Percentiles rank a stretch among this genome's conserved stretches.
These are phyloP conservation scores for Salix caprea DNA, from an alignment of 345 rosid genomes.

Conservation along the genomic window DNA sequence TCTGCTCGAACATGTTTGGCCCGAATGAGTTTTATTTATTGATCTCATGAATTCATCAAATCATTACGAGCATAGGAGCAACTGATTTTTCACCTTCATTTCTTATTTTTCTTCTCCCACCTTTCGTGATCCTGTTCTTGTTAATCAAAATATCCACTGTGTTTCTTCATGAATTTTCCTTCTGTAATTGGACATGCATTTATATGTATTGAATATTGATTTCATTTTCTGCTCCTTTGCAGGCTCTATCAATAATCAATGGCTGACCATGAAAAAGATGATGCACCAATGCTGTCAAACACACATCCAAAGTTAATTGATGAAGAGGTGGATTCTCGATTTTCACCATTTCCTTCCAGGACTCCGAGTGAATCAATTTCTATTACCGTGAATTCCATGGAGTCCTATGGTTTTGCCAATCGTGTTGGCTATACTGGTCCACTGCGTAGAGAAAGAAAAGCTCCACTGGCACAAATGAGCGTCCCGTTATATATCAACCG, in stretches of 20 bases:
- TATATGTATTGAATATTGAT: neutral
- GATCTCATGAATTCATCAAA: neutral
- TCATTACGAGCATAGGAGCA: neutral
- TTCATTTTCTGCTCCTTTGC: slow-evolving; percentile 1
- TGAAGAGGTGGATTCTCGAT: slow-evolving; percentile 33
- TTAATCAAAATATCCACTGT: neutral
- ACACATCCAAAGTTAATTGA: slow-evolving; percentile 22
- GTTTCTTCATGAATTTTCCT: neutral
- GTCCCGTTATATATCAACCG: slow-evolving; percentile 54
- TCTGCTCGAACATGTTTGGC: neutral
- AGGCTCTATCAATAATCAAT: slow-evolving; percentile 32
- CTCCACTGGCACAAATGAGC: slow-evolving; percentile 54
- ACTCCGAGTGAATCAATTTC: slow-evolving; percentile 61
- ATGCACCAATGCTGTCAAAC: slow-evolving; percentile 57
- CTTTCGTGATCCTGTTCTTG: neutral
- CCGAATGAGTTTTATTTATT: neutral
- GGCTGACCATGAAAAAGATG: slow-evolving; percentile 55
- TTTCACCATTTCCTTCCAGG: slow-evolving; percentile 36
- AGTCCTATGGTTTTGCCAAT: slow-evolving; percentile 42
- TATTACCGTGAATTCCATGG: slow-evolving; percentile 41
- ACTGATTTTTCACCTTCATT: neutral
- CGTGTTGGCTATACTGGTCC: slow-evolving; percentile 79
- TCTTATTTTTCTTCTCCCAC: neutral
- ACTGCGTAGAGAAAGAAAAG: slow-evolving; percentile 55
- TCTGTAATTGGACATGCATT: neutral